A percentile compares a stretch with the other conserved stretches of the same genome.
These are phyloP conservation scores for Conringia planisiliqua DNA, from an alignment of 345 rosid species.

Conservation along the genomic window DNA sequence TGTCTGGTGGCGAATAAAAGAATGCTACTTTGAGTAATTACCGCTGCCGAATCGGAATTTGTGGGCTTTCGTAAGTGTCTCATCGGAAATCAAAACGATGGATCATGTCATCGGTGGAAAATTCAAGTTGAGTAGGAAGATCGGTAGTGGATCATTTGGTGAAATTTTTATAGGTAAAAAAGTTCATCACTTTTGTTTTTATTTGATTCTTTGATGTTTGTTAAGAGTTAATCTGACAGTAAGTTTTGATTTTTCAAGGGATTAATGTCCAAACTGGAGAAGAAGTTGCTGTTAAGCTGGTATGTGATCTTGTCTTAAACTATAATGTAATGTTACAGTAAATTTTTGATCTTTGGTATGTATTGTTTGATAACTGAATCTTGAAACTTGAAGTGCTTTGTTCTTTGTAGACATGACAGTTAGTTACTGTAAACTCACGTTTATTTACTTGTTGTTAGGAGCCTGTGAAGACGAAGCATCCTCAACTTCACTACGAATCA, in stretches of 20 bases:
- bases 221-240: neutral
- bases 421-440: neutral
- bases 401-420: neutral
- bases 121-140: conserved; percentile 75
- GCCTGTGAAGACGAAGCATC: conserved; percentile 75
- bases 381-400: neutral
- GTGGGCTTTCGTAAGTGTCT: neutral
- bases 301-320: conserved; percentile 19
- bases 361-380: neutral
- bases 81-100: conserved; percentile 25
- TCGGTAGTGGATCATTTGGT: conserved; percentile 82
- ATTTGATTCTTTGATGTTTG: neutral
- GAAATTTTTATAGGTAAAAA: conserved; percentile 76
- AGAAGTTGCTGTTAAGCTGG: conserved; percentile 83
- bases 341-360: no score
- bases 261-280: conserved; percentile 75
- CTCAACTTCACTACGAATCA: conserved; percentile 78
- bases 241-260: conserved; percentile 37
- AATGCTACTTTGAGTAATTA: conserved; percentile 12
- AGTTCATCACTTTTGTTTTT: no score
- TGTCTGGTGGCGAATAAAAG: no score
- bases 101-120: conserved; percentile 66
- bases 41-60: conserved; percentile 18
- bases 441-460: conserved; percentile 39
- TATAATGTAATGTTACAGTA: neutral